These are phyloP conservation scores for Zhuliangozyma parablackwelliae DNA, from an alignment of 1,139 yeast species.

Conservation along the genomic window DNA sequence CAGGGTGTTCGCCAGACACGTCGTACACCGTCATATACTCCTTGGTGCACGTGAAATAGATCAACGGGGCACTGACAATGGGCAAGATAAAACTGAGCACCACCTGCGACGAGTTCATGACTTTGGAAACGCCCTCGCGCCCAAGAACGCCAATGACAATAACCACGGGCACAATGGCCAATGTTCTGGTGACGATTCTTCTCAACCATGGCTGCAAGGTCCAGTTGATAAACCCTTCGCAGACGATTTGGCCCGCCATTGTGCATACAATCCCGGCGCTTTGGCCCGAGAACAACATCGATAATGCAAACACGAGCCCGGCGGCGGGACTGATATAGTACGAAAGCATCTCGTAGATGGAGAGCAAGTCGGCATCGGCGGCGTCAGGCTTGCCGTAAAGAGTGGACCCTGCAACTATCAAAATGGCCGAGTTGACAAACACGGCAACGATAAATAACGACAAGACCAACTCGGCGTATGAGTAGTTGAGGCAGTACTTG, in stretches of 20 bases:
- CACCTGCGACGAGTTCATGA: slow-evolving; percentile 73
- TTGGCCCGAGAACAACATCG: slow-evolving; percentile 72
- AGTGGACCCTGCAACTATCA: slow-evolving; percentile 71
- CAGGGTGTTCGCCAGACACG: slow-evolving; percentile 8
- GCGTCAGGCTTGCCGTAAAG: slow-evolving; percentile 59
- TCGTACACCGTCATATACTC: slow-evolving; percentile 53
- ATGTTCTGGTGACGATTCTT: slow-evolving; percentile 63
- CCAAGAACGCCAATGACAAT: slow-evolving; percentile 62
- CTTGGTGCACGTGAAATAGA: slow-evolving; percentile 62
- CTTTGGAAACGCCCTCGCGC: slow-evolving; percentile 62
- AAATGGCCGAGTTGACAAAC: slow-evolving; percentile 69
- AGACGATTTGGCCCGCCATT: slow-evolving; percentile 75
- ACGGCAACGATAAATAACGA: slow-evolving; percentile 69
- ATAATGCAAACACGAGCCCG: slow-evolving; percentile 69
- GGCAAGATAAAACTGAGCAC: slow-evolving; percentile 67
- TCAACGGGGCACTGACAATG: slow-evolving; percentile 69
- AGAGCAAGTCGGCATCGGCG: slow-evolving; percentile 65
- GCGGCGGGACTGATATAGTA: slow-evolving; percentile 62
- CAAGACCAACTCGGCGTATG: slow-evolving; percentile 60
- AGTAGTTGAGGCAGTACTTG: slow-evolving; percentile 57
- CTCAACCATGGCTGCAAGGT: slow-evolving; percentile 64
- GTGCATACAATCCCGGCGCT: slow-evolving; percentile 83
- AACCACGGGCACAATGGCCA: slow-evolving; percentile 71
- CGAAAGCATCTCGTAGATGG: slow-evolving; percentile 65
- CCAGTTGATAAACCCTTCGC: slow-evolving; percentile 80